Percentiles rank a stretch among this genome's conserved stretches.
These are phyloP conservation scores for Stachybotrys chartarum DNA, from an alignment of 2,329 filamentous ascomycete genomes.

Conservation along the genomic window DNA sequence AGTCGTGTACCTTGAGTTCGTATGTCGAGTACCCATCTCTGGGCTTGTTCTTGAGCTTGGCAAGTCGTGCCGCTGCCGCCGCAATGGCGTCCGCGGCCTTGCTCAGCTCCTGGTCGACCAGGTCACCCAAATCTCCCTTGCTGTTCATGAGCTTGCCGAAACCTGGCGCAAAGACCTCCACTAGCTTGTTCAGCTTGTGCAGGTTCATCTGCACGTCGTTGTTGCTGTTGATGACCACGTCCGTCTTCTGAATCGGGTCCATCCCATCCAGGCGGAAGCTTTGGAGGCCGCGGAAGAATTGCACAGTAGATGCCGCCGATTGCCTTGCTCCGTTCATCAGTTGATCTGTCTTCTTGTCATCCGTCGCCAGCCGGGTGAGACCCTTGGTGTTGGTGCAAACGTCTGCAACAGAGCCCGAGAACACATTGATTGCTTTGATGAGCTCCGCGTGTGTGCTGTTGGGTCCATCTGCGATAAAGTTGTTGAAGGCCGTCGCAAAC, in stretches of 20 bases:
- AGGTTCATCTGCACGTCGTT: slow-evolving; percentile 92
- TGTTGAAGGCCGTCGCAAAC: slow-evolving; percentile 97
- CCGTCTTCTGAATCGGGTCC: slow-evolving; percentile 86
- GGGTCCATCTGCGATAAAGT: slow-evolving; percentile 94
- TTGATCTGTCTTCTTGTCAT: slow-evolving; percentile 89
- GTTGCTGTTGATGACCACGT: slow-evolving; percentile 96
- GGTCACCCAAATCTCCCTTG: slow-evolving; percentile 82
- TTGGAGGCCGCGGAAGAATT: slow-evolving; percentile 90
- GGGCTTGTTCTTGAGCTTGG: slow-evolving; percentile 94
- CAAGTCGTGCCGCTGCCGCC: slow-evolving; percentile 79
- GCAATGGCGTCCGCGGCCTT: slow-evolving; percentile 95
- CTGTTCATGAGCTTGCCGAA: slow-evolving; percentile 71
- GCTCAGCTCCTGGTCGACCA: slow-evolving; percentile 85
- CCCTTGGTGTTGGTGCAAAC: slow-evolving; percentile 96
- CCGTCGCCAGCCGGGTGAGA: slow-evolving; percentile 82
- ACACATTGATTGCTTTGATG: slow-evolving; percentile 86
- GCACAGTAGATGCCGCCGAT: slow-evolving; percentile 79
- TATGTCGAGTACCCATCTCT: slow-evolving; percentile 92
- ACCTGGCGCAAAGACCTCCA: slow-evolving; percentile 85
- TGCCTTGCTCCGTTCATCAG: slow-evolving; percentile 76
- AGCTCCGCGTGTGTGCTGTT: slow-evolving; percentile 85
- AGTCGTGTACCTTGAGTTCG: slow-evolving; percentile 92
- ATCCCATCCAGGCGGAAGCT: slow-evolving; percentile 90
- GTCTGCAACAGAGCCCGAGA: slow-evolving; percentile 84
- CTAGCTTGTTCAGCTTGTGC: slow-evolving; percentile 87